Evolutionary conservation across 345 rosid species (phyloP).

Genomic region (Citrus sinensis): DNA sequence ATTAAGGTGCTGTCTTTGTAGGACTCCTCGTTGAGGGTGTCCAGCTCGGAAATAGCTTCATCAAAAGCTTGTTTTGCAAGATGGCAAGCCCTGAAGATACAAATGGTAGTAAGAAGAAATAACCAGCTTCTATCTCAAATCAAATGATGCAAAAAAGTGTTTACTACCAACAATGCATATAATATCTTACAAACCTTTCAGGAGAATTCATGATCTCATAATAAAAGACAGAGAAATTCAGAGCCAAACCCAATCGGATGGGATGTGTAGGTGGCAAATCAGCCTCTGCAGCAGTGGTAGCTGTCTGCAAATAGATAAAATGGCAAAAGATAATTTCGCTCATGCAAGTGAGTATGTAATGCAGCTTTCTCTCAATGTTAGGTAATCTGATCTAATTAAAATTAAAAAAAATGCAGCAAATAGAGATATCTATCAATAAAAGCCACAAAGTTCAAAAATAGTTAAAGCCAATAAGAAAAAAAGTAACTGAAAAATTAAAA

Average conservation of each 20-base stretch:
- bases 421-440: neutral
- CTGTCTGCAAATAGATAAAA: slow-evolving; percentile 23
- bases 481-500: neutral
- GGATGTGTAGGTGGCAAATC: slow-evolving; percentile 38
- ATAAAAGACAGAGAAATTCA: slow-evolving; percentile 40
- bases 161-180: neutral
- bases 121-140: neutral
- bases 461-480: neutral
- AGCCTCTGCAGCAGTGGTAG: slow-evolving; percentile 38
- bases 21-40: slow-evolving; percentile 37
- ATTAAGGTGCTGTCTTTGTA: slow-evolving; percentile 44
- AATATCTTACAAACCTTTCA: slow-evolving; percentile 30
- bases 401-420: neutral
- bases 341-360: neutral
- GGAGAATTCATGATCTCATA: slow-evolving; percentile 40
- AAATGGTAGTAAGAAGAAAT: neutral
- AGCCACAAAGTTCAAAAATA: neutral
- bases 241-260: slow-evolving; percentile 39
- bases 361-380: neutral
- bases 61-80: slow-evolving; percentile 41
- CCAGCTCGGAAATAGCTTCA: slow-evolving; percentile 39
- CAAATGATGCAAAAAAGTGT: neutral
- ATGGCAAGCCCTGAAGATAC: slow-evolving; percentile 34
- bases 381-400: neutral
- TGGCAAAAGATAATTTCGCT: neutral